phyloP scores from a whole-genome alignment of 129 eudicot genomes.

The Ambrosia artemisiifolia region DNA sequence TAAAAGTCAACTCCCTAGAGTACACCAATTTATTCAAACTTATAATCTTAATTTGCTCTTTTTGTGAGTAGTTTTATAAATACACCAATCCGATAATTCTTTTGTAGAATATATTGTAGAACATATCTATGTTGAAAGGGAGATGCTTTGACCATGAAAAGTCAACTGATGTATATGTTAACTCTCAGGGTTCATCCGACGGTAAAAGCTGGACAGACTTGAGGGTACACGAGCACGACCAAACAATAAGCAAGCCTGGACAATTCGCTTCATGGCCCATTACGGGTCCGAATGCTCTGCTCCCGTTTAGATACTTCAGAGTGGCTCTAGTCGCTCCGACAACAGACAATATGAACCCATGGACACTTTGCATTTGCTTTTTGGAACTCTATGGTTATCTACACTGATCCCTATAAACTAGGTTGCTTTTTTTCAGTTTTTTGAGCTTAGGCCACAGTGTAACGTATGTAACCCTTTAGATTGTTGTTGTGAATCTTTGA shows the following conservation, averaged over 20 bases:
- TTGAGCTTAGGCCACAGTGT: constrained; percentile 11
- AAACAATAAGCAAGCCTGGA: constrained; percentile 79
- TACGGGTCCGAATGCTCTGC: constrained; percentile 71
- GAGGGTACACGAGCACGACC: constrained; percentile 86
- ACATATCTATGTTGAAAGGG: not conserved
- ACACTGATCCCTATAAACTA: constrained; percentile 25
- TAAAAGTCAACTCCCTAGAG: not conserved
- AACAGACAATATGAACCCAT: constrained; percentile 59
- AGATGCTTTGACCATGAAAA: too few species aligned
- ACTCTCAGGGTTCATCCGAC: constrained; percentile 84
- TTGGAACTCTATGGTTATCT: constrained; percentile 89
- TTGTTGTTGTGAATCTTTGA: not conserved
- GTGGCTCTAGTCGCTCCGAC: constrained; percentile 73
- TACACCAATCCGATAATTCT: not conserved
- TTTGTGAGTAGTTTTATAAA: too few species aligned
- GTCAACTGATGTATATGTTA: not conserved
- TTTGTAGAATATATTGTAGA: not conserved
- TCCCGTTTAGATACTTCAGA: constrained; percentile 90
- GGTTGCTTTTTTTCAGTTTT: constrained; percentile 8
- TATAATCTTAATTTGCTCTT: too few species aligned
- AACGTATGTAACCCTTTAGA: not conserved
- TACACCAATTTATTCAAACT: not conserved
- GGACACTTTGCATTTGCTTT: constrained; percentile 88
- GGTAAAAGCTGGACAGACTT: constrained; percentile 83
- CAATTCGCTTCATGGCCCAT: constrained; percentile 95